Evolutionary conservation across 106 monocot genomes (phyloP).

Genomic region (Phalaenopsis equestris): DNA sequence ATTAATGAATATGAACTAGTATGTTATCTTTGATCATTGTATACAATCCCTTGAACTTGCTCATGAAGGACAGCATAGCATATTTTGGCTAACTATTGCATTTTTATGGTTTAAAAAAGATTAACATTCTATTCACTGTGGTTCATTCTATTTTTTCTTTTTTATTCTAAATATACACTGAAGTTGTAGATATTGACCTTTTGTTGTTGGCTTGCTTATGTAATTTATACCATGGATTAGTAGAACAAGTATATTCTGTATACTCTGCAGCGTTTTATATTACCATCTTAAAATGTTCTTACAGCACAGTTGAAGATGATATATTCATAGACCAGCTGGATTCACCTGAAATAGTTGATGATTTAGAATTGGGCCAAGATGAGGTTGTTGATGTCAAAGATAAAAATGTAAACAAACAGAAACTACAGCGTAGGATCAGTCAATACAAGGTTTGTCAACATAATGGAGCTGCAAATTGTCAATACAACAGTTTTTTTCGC

Average conservation of each 20-base stretch:
- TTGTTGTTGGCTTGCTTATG: background rate
- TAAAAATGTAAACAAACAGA: constrained; percentile 75
- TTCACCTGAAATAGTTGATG: constrained; percentile 79
- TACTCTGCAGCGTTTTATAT: background rate
- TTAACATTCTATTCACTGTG: background rate
- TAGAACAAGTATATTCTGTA: background rate
- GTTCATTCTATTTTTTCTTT: background rate
- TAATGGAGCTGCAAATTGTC: background rate
- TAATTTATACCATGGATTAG: background rate
- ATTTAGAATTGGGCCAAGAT: constrained; percentile 82
- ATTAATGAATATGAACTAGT: no score
- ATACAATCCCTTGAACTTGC: background rate
- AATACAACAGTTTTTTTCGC: background rate
- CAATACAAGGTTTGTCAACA: constrained; percentile 62
- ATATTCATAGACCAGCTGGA: constrained; percentile 87
- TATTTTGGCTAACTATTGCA: background rate
- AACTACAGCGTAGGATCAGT: constrained; percentile 43
- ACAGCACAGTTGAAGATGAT: constrained; percentile 85
- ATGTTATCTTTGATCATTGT: no score
- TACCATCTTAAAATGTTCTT: constrained; percentile 8
- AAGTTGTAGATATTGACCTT: no score
- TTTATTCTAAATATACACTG: background rate
- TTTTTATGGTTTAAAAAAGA: background rate
- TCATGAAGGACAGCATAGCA: background rate
- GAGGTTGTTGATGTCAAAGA: constrained; percentile 86